Evolutionary conservation across 164 flowering plant species (phyloP).

Genomic region (Paratinospora sagittata): DNA sequence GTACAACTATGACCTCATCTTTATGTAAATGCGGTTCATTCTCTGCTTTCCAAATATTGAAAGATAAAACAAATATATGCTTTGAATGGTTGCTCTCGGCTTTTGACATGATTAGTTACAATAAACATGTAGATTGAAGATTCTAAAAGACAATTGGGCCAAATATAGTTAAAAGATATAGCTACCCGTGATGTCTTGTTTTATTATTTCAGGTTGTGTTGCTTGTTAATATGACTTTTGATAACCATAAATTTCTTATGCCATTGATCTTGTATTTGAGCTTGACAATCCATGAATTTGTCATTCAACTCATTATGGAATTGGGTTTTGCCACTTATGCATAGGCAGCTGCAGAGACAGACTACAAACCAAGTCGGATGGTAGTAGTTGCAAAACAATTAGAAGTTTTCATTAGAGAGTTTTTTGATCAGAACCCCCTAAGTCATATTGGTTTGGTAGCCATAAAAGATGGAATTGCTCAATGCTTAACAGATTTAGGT

Average conservation of each 20-base stretch:
- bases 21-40: too few species aligned
- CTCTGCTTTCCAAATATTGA: too few species aligned
- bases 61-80: too few species aligned
- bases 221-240: neutral
- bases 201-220: neutral
- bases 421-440: conserved; percentile 95
- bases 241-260: neutral
- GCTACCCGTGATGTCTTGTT: neutral
- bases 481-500: conserved; percentile 84
- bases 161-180: too few species aligned
- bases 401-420: conserved; percentile 84
- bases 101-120: too few species aligned
- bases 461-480: conserved; percentile 84
- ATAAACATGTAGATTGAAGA: too few species aligned
- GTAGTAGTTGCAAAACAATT: conserved; percentile 73
- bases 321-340: conserved; percentile 7
- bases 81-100: neutral
- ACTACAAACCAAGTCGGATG: conserved; percentile 80
- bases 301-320: neutral
- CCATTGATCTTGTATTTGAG: neutral
- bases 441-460: conserved; percentile 76
- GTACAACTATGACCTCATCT: too few species aligned
- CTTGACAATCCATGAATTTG: neutral
- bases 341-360: conserved; percentile 84
- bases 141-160: too few species aligned